phyloP scores from a whole-genome alignment of 1,139 yeast genomes.

The Cylindricascospora bacillispora region DNA sequence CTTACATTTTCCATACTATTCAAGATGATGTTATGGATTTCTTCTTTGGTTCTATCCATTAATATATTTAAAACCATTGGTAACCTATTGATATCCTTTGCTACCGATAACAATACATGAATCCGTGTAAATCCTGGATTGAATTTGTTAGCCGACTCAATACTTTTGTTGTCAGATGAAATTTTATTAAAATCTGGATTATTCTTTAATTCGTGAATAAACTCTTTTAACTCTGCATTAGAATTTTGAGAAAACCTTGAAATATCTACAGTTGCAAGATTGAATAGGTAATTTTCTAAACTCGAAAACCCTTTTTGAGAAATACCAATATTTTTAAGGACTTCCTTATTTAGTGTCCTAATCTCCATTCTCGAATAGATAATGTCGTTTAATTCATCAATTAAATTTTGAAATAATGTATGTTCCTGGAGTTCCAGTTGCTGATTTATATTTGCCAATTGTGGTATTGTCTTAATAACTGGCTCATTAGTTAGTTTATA shows the following conservation, averaged over 20 bases:
- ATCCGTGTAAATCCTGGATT: slow-evolving; percentile 7
- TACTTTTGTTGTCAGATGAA: slow-evolving; percentile 1
- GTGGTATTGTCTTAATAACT: slow-evolving; percentile 49
- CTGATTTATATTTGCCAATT: slow-evolving; percentile 42
- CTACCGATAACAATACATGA: slow-evolving; percentile 39
- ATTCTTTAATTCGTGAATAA: slow-evolving; percentile 25
- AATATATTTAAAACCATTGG: slow-evolving; percentile 49
- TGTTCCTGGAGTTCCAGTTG: slow-evolving; percentile 54
- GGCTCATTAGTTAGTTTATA: slow-evolving; percentile 44
- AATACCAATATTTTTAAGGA: slow-evolving; percentile 12
- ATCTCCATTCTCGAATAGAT: slow-evolving; percentile 44
- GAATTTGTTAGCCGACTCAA: not conserved
- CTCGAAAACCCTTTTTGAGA: slow-evolving; percentile 30
- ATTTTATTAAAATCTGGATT: slow-evolving; percentile 2
- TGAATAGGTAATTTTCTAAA: slow-evolving; percentile 44
- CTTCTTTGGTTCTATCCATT: slow-evolving; percentile 35
- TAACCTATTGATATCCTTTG: slow-evolving; percentile 50
- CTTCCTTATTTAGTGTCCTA: slow-evolving; percentile 7
- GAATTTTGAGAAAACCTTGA: slow-evolving; percentile 34
- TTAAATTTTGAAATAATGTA: slow-evolving; percentile 53
- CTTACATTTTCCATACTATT: slow-evolving; percentile 56
- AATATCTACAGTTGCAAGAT: slow-evolving; percentile 46
- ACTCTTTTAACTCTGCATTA: slow-evolving; percentile 31
- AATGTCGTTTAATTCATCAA: slow-evolving; percentile 67
- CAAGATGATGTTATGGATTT: slow-evolving; percentile 41